A percentile compares a stretch with the other conserved stretches of the same genome.
These are phyloP conservation scores for Odontarrhena argentea DNA, from an alignment of 345 rosid genomes.

Conservation along the genomic window DNA sequence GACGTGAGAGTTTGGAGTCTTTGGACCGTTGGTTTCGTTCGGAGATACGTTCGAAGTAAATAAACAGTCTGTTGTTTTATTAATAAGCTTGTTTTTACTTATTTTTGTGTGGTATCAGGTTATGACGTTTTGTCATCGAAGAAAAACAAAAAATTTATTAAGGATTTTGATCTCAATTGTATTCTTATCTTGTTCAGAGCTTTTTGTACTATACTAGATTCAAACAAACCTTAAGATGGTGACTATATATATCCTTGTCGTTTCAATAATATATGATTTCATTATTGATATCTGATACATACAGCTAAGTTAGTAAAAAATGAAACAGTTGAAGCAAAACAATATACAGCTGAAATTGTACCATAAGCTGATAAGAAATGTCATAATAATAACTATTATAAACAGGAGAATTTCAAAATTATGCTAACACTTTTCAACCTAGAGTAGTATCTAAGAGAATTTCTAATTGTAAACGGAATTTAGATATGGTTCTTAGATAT, in stretches of 20 bases:
- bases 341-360: conserved; percentile 4
- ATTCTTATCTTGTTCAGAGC: conserved; percentile 1
- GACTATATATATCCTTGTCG: conserved; percentile 35
- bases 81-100: background rate
- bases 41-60: conserved; percentile 13
- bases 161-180: conserved; percentile 16
- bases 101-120: background rate
- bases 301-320: conserved; percentile 11
- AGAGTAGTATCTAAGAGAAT: too few species aligned
- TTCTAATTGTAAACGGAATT: too few species aligned
- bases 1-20: background rate
- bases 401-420: too few species aligned
- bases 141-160: background rate
- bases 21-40: conserved; percentile 19
- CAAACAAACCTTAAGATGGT: conserved; percentile 30
- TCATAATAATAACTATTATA: background rate
- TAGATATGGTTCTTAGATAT: too few species aligned
- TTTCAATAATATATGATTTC: conserved; percentile 26
- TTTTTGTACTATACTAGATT: conserved; percentile 24
- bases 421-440: too few species aligned
- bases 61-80: background rate
- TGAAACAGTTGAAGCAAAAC: conserved; percentile 5
- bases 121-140: conserved; percentile 7
- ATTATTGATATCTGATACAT: conserved; percentile 3
- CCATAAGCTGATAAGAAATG: background rate